phyloP scores from a whole-genome alignment of 306 rosid species.

The Quercus parvula region DNA sequence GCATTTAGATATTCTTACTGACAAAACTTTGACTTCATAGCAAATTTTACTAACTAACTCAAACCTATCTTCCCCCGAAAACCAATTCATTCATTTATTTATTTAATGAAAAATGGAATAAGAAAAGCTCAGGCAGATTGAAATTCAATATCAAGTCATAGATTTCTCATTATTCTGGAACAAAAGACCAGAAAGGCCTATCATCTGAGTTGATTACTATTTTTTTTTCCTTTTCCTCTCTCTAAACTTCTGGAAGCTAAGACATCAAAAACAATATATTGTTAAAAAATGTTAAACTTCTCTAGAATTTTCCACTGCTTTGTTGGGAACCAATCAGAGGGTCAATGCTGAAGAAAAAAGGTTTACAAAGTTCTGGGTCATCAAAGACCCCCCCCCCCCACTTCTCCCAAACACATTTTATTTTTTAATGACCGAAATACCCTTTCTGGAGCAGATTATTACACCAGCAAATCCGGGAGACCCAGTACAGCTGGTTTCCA shows the following conservation, averaged over 20 bases:
- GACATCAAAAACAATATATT: background rate
- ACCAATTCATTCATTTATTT: background rate
- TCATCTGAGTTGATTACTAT: background rate
- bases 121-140: background rate
- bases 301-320: background rate
- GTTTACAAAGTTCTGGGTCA: background rate
- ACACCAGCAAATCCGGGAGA: constrained; percentile 9
- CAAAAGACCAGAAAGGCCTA: background rate
- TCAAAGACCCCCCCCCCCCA: background rate
- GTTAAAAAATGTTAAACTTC: background rate
- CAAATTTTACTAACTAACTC: background rate
- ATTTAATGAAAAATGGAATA: background rate
- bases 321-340: constrained; percentile 9
- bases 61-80: background rate
- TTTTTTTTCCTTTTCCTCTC: too few relatives aligned
- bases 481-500: constrained; percentile 27
- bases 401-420: background rate
- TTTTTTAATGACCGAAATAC: constrained; percentile 28
- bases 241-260: background rate
- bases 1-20: background rate
- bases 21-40: background rate
- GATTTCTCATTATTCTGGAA: background rate
- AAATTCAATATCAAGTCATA: background rate
- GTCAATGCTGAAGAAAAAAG: background rate
- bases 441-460: constrained; percentile 22